These are phyloP conservation scores for Saprolegnia parasitica DNA, from an alignment of 352 stramenopile species.

Conservation along the genomic window DNA sequence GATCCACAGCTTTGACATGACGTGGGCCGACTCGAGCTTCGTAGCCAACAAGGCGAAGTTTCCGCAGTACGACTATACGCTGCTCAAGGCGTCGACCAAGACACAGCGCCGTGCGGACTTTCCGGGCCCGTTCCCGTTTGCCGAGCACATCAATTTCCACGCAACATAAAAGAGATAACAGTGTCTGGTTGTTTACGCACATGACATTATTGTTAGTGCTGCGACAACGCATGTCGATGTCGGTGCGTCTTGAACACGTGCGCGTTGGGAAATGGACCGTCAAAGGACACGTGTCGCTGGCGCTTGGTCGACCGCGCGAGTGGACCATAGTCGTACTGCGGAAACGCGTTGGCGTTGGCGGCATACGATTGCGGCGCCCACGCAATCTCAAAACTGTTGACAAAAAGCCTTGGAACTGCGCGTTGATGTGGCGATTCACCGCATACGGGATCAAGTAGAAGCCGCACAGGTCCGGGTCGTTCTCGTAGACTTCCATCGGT, in stretches of 20 bases:
- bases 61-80: constrained; percentile 51
- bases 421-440: constrained; percentile 49
- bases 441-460: constrained; percentile 78
- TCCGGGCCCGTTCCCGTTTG: constrained; percentile 64
- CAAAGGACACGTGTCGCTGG: constrained; percentile 32
- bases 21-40: constrained; percentile 65
- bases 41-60: constrained; percentile 50
- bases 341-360: constrained; percentile 46
- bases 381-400: constrained; percentile 66
- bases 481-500: constrained; percentile 45
- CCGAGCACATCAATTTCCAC: constrained; percentile 44
- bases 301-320: constrained; percentile 54
- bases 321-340: constrained; percentile 55
- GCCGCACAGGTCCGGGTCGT: constrained; percentile 62
- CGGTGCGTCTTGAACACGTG: constrained; percentile 1
- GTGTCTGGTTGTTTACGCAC: too few species aligned
- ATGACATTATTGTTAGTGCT: background rate
- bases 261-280: constrained; percentile 16
- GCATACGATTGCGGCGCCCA: constrained; percentile 63
- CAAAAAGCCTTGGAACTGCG: constrained; percentile 55
- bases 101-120: constrained; percentile 70
- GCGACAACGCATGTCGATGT: background rate
- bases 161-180: background rate
- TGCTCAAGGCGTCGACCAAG: constrained; percentile 60
- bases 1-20: constrained; percentile 73